These are phyloP conservation scores for Rhytidhysteron rufulum DNA, from an alignment of 2,329 filamentous ascomycete genomes.

Conservation along the genomic window DNA sequence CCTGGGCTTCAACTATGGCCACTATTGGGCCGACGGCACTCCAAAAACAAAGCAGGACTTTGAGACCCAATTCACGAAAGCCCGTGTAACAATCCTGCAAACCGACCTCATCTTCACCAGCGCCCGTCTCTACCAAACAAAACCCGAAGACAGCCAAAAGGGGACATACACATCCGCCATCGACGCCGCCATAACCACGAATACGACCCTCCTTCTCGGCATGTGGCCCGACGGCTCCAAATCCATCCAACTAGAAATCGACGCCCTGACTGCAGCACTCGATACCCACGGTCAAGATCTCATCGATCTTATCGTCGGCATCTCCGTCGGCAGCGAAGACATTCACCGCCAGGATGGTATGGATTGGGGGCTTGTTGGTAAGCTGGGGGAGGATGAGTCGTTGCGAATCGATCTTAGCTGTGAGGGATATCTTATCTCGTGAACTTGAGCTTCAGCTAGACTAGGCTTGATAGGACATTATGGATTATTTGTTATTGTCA, in stretches of 20 bases:
- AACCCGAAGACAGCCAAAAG: neutral
- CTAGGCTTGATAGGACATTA: neutral
- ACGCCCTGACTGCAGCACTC: neutral
- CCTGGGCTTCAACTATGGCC: neutral
- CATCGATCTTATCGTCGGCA: neutral
- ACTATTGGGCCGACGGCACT: neutral
- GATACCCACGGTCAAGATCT: neutral
- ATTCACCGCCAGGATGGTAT: neutral
- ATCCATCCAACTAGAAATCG: neutral
- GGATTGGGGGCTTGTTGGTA: no score
- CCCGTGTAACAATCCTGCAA: no score
- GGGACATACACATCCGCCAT: neutral
- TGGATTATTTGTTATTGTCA: neutral
- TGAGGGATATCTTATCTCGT: neutral
- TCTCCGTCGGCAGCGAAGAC: neutral
- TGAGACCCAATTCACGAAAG: neutral
- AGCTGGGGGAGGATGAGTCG: no score
- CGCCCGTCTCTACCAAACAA: neutral
- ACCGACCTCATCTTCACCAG: no score
- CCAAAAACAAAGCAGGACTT: neutral
- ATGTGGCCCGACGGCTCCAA: neutral
- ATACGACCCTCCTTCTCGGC: neutral
- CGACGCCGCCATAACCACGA: neutral
- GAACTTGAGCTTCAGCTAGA: neutral
- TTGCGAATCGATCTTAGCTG: neutral